Evolutionary conservation across 1,284 basidiomycete species (phyloP).

Genomic region (Apiotrichum porosum): DNA sequence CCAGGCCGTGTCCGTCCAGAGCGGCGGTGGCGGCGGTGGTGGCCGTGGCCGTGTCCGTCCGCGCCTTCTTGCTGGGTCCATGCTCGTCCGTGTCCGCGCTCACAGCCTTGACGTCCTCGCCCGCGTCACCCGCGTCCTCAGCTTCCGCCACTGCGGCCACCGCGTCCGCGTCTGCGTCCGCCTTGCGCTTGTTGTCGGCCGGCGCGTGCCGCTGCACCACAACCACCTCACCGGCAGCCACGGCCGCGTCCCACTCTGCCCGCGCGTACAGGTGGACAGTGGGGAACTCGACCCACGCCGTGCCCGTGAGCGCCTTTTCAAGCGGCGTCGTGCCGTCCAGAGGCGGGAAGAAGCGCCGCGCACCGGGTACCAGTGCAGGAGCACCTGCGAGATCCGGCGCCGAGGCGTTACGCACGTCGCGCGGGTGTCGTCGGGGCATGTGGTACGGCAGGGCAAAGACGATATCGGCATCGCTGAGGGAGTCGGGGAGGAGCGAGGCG

Average conservation of each 20-base stretch:
- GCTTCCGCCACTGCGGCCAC: constrained; percentile 51
- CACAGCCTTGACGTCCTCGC: constrained; percentile 24
- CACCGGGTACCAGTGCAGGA: too few relatives aligned
- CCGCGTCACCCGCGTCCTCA: constrained; percentile 35
- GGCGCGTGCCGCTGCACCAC: constrained; percentile 45
- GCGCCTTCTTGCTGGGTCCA: constrained; percentile 29
- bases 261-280: constrained; percentile 67
- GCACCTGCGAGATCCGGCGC: too few relatives aligned
- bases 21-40: not conserved
- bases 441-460: constrained; percentile 27
- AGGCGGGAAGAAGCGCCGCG: constrained; percentile 53
- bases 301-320: constrained; percentile 54
- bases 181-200: constrained; percentile 23
- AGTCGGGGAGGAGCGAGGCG: constrained; percentile 19
- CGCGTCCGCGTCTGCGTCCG: constrained; percentile 43
- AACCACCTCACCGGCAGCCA: constrained; percentile 43
- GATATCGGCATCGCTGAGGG: constrained; percentile 1
- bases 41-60: not conserved
- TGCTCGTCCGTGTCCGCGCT: too few relatives aligned
- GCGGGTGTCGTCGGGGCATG: constrained; percentile 17
- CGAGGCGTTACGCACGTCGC: constrained; percentile 8
- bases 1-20: constrained; percentile 15
- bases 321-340: constrained; percentile 57
- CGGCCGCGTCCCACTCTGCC: constrained; percentile 55
- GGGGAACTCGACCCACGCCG: constrained; percentile 72